phyloP scores from a whole-genome alignment of 2,329 filamentous ascomycete genomes.

The Trichoderma guizhouense region DNA sequence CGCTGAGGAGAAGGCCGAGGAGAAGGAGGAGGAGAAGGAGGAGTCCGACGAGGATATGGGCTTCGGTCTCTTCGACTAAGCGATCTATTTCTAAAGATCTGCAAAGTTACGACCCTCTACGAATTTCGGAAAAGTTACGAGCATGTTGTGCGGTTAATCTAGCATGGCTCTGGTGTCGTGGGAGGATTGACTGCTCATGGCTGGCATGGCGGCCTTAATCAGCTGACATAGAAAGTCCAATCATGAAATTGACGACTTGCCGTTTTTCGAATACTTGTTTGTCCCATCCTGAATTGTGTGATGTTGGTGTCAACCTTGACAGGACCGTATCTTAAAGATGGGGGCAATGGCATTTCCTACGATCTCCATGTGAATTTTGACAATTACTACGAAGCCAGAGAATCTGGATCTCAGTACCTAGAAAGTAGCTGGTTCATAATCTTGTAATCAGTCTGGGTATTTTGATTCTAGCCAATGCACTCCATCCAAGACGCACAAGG shows the following conservation, averaged over 20 bases:
- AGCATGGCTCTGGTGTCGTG: slow-evolving; percentile 31
- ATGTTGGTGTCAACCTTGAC: not conserved
- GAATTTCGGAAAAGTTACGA: slow-evolving; percentile 35
- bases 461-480: not conserved
- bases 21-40: slow-evolving; percentile 64
- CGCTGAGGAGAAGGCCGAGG: slow-evolving; percentile 81
- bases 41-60: slow-evolving; percentile 74
- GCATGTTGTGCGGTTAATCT: slow-evolving; percentile 32
- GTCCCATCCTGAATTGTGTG: not conserved
- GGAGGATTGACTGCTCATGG: slow-evolving; percentile 32
- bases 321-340: no score
- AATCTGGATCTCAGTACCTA: not conserved
- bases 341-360: not conserved
- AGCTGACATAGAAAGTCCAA: slow-evolving; percentile 28
- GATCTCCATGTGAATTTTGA: not conserved
- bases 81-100: slow-evolving; percentile 30
- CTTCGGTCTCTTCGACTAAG: slow-evolving; percentile 74
- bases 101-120: slow-evolving; percentile 32
- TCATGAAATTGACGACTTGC: slow-evolving; percentile 31
- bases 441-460: not conserved
- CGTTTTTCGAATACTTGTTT: slow-evolving; percentile 23
- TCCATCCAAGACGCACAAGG: not conserved
- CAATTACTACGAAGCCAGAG: not conserved
- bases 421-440: not conserved
- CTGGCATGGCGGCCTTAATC: slow-evolving; percentile 29